phyloP scores from a whole-genome alignment of 306 rosid species.

The Quercus gilva region DNA sequence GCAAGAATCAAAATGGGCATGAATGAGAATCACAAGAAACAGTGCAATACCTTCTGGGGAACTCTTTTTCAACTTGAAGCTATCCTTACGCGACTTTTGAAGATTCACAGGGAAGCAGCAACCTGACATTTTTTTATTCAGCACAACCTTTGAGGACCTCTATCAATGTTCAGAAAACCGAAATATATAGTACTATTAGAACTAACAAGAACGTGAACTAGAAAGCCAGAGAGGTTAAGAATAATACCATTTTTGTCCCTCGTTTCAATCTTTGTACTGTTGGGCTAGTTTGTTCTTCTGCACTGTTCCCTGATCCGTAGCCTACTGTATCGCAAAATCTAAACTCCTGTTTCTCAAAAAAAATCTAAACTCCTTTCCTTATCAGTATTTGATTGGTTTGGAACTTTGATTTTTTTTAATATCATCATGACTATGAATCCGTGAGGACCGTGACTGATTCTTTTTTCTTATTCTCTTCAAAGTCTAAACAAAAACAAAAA shows the following conservation, averaged over 20 bases:
- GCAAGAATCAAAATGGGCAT: not conserved
- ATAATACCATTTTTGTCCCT: not conserved
- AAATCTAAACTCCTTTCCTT: too few species aligned
- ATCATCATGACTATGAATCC: too few species aligned
- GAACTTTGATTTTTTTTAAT: not conserved
- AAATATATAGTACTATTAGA: not conserved
- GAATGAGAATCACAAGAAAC: slow-evolving; percentile 5
- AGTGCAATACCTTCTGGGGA: slow-evolving; percentile 29
- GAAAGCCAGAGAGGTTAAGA: not conserved
- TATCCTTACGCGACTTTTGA: slow-evolving; percentile 11
- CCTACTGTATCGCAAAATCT: not conserved
- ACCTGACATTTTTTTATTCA: slow-evolving; percentile 20
- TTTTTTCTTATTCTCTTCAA: not conserved
- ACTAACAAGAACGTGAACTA: not conserved
- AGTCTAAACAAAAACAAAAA: too few species aligned
- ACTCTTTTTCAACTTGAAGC: slow-evolving; percentile 13
- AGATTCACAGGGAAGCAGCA: slow-evolving; percentile 44
- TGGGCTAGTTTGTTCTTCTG: not conserved
- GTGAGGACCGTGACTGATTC: not conserved
- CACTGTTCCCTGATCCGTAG: not conserved
- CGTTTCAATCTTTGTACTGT: not conserved
- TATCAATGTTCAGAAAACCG: not conserved
- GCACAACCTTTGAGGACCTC: not conserved
- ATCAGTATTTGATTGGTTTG: not conserved
- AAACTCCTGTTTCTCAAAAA: too few species aligned